Conservation (phyloP, 2,329 filamentous ascomycete genomes). For the Rhinocladiella similis region DNA sequence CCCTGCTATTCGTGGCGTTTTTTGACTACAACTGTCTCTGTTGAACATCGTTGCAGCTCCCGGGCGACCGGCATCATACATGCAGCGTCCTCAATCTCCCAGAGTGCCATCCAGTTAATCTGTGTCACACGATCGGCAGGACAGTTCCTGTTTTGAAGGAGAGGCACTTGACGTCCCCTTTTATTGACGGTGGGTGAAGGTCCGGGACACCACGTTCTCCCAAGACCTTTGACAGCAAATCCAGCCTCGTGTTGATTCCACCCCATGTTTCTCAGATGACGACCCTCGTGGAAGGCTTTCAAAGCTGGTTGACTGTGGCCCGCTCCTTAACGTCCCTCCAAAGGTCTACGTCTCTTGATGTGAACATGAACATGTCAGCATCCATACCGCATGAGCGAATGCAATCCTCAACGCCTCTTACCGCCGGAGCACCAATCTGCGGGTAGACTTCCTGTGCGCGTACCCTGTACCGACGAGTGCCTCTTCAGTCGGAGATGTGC, state of each 20-base stretch:
- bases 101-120: neutral
- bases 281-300: conserved; percentile 1
- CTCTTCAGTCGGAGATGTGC: neutral
- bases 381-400: neutral
- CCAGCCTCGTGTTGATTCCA: neutral
- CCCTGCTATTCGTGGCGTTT: neutral
- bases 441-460: too few relatives aligned
- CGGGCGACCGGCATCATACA: neutral
- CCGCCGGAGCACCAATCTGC: too few relatives aligned
- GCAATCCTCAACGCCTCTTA: too few relatives aligned
- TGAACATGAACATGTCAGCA: conserved; percentile 1
- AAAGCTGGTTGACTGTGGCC: neutral
- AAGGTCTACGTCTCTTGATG: conserved; percentile 10
- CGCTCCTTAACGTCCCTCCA: neutral
- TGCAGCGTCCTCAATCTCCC: neutral
- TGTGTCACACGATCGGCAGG: neutral
- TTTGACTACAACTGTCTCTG: neutral
- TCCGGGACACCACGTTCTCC: neutral
- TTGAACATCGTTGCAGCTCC: neutral
- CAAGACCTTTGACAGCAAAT: neutral
- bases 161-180: neutral
- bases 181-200: neutral
- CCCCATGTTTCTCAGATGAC: neutral
- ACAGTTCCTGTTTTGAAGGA: neutral
- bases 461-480: too few relatives aligned